phyloP scores from a whole-genome alignment of 768 basidiomycete genomes.

The Lactifluus piperatus region DNA sequence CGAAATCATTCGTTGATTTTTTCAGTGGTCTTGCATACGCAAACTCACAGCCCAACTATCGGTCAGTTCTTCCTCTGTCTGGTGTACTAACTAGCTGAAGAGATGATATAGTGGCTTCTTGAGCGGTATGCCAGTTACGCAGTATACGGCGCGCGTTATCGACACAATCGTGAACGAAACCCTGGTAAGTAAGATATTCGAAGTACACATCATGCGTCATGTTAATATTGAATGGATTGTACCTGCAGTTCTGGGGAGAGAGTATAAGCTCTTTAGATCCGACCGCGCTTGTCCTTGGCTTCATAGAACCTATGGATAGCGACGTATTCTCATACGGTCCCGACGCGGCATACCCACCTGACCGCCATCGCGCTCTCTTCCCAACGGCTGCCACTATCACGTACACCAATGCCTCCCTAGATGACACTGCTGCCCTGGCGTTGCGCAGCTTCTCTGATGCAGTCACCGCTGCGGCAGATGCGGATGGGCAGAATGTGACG shows the following conservation, averaged over 20 bases:
- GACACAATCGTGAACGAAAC: neutral
- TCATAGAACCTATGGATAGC: conserved; percentile 1
- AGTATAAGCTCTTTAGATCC: neutral
- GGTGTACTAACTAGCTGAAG: neutral
- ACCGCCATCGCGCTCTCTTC: conserved; percentile 8
- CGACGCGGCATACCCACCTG: conserved; percentile 11
- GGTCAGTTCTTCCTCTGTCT: neutral
- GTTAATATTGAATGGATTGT: neutral
- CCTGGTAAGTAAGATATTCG: neutral
- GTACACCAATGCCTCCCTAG: conserved; percentile 24
- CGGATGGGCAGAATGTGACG: conserved; percentile 19
- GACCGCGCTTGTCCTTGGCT: neutral
- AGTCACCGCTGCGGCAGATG: conserved; percentile 3
- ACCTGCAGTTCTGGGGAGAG: conserved; percentile 7
- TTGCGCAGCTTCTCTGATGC: conserved; percentile 18
- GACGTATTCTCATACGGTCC: conserved; percentile 7
- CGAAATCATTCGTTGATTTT: conserved; percentile 1
- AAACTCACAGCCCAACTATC: neutral
- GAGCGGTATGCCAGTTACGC: neutral
- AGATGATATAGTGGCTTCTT: neutral
- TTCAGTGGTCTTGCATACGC: neutral
- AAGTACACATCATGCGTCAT: neutral
- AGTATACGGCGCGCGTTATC: neutral
- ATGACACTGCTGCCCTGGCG: conserved; percentile 34
- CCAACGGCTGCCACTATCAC: neutral